Evolutionary conservation across 345 rosid species (phyloP), one percentile per base, ranked within the genome.

Genomic region (Mallotus nudiflorus): DNA sequence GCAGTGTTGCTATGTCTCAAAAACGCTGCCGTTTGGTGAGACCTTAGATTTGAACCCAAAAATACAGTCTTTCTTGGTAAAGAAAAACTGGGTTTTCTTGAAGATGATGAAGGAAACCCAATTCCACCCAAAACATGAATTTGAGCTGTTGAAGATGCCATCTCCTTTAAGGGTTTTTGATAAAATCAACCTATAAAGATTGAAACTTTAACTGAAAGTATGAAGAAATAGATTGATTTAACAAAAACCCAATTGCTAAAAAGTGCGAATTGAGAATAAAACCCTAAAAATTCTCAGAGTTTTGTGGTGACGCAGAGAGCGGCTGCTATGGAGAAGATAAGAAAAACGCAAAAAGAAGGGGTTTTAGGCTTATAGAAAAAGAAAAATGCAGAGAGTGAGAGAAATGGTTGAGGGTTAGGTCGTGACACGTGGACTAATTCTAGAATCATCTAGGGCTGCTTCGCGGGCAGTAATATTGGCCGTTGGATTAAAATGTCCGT

Each of bases 61-160:
- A 91, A 94, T 20, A 85, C 71, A 24, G 78, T 54, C n/a, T 70
- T 80, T 14, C 71, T 72, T 33, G 80, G 57, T 16, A 70, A 70
- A 0, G 70, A 57, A 65, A 56, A 69, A 9, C 39, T 61, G 68
- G 67, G 74, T 20, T 80, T 83, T 72, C 82, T 82, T 0, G 84
- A 60, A 8, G 71, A 69, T 11, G 66, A 45, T 3, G 79, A 45
- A 5, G 81, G 42, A 46, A 82, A 72, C 29, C 90, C 83, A 20
- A 74, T 51, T 40, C 87, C 87, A 18, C 95, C 90, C 9, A 89
- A 84, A n/a, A 80, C 77, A 67, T 91, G 88, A 49, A 86, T 82
- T 42, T 91, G 98, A 5, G 96, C 95, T 5, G 97, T 60, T 33
- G 92, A 85, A 0, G 86, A 89, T 55, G 98, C 96, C 98, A 93